These are phyloP conservation scores for Incumbomyces delicatus DNA, from an alignment of 2,329 filamentous ascomycete species.

Conservation along the genomic window DNA sequence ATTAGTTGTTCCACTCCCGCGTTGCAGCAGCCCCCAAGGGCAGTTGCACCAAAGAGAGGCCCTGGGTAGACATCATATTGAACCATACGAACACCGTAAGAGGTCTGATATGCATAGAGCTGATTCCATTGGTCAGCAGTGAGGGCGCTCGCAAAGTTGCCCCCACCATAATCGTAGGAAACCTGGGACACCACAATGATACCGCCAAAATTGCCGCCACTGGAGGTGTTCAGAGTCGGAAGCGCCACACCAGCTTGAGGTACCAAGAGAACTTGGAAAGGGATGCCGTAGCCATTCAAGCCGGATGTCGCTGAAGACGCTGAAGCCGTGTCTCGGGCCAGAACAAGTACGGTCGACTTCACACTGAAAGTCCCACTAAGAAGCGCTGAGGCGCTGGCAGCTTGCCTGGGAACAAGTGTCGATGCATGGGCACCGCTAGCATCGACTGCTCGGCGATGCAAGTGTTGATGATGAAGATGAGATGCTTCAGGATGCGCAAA, in stretches of 20 bases:
- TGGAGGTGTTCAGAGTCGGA: constrained; percentile 42
- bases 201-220: constrained; percentile 48
- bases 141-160: constrained; percentile 42
- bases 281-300: constrained; percentile 52
- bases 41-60: constrained; percentile 38
- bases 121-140: constrained; percentile 47
- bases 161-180: constrained; percentile 42
- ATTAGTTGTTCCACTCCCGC: constrained; percentile 42
- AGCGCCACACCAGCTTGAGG: constrained; percentile 43
- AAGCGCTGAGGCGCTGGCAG: constrained; percentile 20
- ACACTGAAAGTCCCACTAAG: constrained; percentile 3
- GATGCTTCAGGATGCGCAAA: no score
- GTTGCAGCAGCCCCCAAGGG: constrained; percentile 39
- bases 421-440: no score
- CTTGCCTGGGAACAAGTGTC: not conserved
- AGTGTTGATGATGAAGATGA: no score
- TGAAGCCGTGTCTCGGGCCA: constrained; percentile 43
- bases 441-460: no score
- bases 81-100: constrained; percentile 52
- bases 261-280: constrained; percentile 47
- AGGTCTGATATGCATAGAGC: constrained; percentile 48
- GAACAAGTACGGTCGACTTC: constrained; percentile 42
- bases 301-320: constrained; percentile 43
- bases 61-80: constrained; percentile 49
- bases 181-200: constrained; percentile 48